These are phyloP conservation scores for Apiotrichum akiyoshidainum DNA, from an alignment of 1,284 basidiomycete species.

Conservation along the genomic window DNA sequence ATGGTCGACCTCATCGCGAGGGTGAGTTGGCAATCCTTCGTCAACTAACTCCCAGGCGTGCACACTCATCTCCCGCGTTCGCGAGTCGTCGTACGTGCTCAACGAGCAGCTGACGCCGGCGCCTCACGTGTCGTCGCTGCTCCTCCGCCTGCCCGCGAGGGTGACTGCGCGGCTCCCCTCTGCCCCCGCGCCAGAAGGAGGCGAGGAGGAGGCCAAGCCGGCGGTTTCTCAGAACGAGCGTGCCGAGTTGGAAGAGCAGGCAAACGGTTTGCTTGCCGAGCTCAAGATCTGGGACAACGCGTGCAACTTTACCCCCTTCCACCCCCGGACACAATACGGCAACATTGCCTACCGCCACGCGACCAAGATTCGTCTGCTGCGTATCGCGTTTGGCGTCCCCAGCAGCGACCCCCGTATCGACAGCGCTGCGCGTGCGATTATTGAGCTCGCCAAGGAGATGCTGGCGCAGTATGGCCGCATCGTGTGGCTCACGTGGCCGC, in stretches of 20 bases:
- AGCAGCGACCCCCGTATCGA: slow-evolving; percentile 39
- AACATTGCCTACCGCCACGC: slow-evolving; percentile 45
- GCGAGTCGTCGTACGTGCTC: slow-evolving; percentile 19
- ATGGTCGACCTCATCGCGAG: slow-evolving; percentile 46
- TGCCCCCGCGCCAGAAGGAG: neutral
- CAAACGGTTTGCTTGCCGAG: slow-evolving; percentile 38
- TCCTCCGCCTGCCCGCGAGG: slow-evolving; percentile 19
- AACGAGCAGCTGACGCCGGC: slow-evolving; percentile 18
- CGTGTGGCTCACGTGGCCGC: slow-evolving; percentile 47
- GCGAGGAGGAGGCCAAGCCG: slow-evolving; percentile 1
- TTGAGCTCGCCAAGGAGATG: slow-evolving; percentile 44
- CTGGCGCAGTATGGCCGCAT: slow-evolving; percentile 41
- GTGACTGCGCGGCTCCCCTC: slow-evolving; percentile 21
- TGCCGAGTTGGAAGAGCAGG: slow-evolving; percentile 27
- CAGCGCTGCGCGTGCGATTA: slow-evolving; percentile 33
- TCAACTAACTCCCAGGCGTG: slow-evolving; percentile 25
- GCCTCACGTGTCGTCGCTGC: slow-evolving; percentile 16
- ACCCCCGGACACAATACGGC: slow-evolving; percentile 44
- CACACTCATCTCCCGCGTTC: slow-evolving; percentile 30
- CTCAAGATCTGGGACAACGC: slow-evolving; percentile 43
- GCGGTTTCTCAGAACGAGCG: slow-evolving; percentile 15
- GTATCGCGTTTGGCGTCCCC: slow-evolving; percentile 38
- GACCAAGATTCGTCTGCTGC: slow-evolving; percentile 36
- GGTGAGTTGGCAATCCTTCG: slow-evolving; percentile 22
- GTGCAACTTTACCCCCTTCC: slow-evolving; percentile 40